Percentiles rank a stretch among this genome's conserved stretches.
phyloP scores from a whole-genome alignment of 2,329 filamentous ascomycete genomes.

The Corynespora cassiicola region DNA sequence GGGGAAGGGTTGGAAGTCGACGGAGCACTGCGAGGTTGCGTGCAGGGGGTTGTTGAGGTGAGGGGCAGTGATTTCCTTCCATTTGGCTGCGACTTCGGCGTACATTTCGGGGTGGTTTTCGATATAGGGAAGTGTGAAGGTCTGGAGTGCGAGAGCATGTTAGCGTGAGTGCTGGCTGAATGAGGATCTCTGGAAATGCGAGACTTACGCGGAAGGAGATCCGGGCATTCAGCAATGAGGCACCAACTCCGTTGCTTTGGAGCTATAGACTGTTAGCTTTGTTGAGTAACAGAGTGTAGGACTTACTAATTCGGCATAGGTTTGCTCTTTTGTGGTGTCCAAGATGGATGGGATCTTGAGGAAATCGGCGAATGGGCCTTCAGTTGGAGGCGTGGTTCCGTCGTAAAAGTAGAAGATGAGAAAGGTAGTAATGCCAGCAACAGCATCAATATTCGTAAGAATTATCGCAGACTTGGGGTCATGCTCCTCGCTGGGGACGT shows the following conservation, averaged over 20 bases:
- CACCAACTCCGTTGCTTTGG: constrained; percentile 18
- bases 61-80: constrained; percentile 25
- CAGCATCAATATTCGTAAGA: constrained; percentile 18
- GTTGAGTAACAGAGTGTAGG: constrained; percentile 11
- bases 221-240: constrained; percentile 17
- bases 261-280: constrained; percentile 14
- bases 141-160: constrained; percentile 13
- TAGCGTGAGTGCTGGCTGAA: constrained; percentile 1
- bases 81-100: constrained; percentile 39
- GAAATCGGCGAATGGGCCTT: constrained; percentile 40
- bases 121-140: constrained; percentile 31
- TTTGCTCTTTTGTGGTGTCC: constrained; percentile 29
- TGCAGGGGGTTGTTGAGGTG: constrained; percentile 23
- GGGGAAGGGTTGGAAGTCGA: constrained; percentile 33
- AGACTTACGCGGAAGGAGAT: constrained; percentile 27
- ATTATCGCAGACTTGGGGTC: constrained; percentile 33
- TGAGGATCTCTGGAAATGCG: constrained; percentile 10
- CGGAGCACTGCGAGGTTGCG: constrained; percentile 23
- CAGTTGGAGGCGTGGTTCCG: constrained; percentile 33
- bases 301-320: constrained; percentile 41
- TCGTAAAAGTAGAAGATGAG: constrained; percentile 31
- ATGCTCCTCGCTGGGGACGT: constrained; percentile 28
- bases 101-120: constrained; percentile 40
- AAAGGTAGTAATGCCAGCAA: constrained; percentile 12
- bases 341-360: constrained; percentile 31